Percentiles rank a stretch among this genome's conserved stretches.
Evolutionary conservation across 2,329 filamentous ascomycete genomes (phyloP).

Genomic region (Trichophyton benhamiae): DNA sequence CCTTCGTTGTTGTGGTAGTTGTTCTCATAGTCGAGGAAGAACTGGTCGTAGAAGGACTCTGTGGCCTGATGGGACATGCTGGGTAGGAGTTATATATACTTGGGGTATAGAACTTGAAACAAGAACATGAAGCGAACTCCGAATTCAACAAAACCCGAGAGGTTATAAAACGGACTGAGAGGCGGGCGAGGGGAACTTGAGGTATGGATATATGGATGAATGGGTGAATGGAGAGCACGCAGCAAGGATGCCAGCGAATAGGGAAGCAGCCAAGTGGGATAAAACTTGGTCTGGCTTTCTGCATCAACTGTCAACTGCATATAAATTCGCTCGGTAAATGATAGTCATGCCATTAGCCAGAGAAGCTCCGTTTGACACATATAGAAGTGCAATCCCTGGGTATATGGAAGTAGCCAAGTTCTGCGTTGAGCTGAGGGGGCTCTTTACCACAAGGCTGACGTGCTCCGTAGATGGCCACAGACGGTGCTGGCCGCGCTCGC

Average conservation of each 20-base stretch:
- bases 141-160: too few relatives aligned
- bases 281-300: not conserved
- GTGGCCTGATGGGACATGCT: not conserved
- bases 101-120: too few relatives aligned
- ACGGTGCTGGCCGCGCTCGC: too few relatives aligned
- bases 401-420: too few relatives aligned
- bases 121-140: too few relatives aligned
- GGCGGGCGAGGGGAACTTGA: not conserved
- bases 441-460: too few relatives aligned
- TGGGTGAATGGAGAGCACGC: not conserved
- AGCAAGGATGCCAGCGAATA: not conserved
- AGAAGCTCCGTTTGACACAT: too few relatives aligned
- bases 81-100: too few relatives aligned
- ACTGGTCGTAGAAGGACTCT: not conserved
- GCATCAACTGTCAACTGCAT: not conserved
- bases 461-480: too few relatives aligned
- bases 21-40: slow-evolving; percentile 11
- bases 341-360: too few relatives aligned
- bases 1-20: slow-evolving; percentile 9
- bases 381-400: too few relatives aligned
- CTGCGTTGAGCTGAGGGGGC: too few relatives aligned
- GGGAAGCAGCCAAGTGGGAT: not conserved
- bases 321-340: not conserved
- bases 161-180: not conserved
- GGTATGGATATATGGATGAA: not conserved